Evolutionary conservation across 257 asterid species (phyloP), one percentile per base, ranked within the genome.

Genomic region (Solanum piurae): DNA sequence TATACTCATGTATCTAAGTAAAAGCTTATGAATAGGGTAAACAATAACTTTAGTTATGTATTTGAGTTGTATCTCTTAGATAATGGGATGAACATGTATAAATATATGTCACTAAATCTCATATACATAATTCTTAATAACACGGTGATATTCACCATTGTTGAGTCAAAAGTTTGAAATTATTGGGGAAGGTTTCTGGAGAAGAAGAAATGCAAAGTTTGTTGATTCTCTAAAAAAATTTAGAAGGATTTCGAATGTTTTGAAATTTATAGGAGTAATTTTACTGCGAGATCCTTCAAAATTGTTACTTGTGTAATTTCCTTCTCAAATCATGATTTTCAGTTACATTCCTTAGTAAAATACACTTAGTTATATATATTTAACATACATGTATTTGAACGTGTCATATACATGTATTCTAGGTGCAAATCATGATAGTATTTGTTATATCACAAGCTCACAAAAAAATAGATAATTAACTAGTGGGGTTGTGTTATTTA

Each of bases 221-320:
- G 7, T 2, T 20, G n/a, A 58, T 58, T 58, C 25, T 58, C 3
- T 58, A 58, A 55, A 20, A 0, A 0, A 0, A 0, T 20, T 55
- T 58, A 7, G 25, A 58, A 58, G 66, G 11, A 58, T 58, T 58
- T 55, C 1, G 0, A 58, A 58, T 20, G 11, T 58, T 58, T 58
- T 52, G 23, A 58, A 58, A 20, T 20, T 18, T 58, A 52, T 58
- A 20, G 66, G 66, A 58, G 66, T 55, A 18, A 7, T 55, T 11
- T 18, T 55, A 55, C n/a, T 11, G 2, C 12, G 5, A 18, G 62
- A 58, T 58, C 20, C 25, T 18, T 20, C 66, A 55, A 55, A 55
- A 52, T 52, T 52, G 62, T 52, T 52, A 52, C 62, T 3, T 1
- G 4, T 2, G 4, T 42, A 4, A 42, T 42, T 38, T 38, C 49